Conservation (phyloP, 2,329 filamentous ascomycete genomes). For the Cladorrhinum sp. region DNA sequence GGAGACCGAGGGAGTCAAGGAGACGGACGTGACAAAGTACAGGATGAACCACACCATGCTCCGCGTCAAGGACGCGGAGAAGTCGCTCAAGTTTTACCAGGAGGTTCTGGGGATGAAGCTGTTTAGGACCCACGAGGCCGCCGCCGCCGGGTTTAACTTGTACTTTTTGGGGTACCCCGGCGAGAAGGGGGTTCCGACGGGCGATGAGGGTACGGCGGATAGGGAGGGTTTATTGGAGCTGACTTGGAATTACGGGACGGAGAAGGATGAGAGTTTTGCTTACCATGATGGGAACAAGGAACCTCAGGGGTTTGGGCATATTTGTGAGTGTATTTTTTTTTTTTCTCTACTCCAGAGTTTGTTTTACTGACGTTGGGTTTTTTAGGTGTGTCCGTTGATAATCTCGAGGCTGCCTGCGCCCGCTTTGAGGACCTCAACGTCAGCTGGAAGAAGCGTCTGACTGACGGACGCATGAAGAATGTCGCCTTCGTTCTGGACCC, state of each 20-base stretch:
- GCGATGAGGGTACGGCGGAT: slow-evolving; percentile 56
- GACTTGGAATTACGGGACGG: slow-evolving; percentile 80
- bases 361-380: background rate
- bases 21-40: slow-evolving; percentile 74
- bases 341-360: background rate
- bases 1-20: slow-evolving; percentile 66
- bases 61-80: slow-evolving; percentile 78
- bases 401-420: slow-evolving; percentile 81
- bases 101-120: slow-evolving; percentile 87
- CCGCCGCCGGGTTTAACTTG: slow-evolving; percentile 74
- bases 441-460: slow-evolving; percentile 92
- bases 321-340: slow-evolving; percentile 57
- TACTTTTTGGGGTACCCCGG: slow-evolving; percentile 86
- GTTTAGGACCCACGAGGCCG: slow-evolving; percentile 68
- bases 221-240: slow-evolving; percentile 86
- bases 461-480: slow-evolving; percentile 89
- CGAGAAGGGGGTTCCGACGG: slow-evolving; percentile 50
- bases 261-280: slow-evolving; percentile 77
- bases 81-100: slow-evolving; percentile 75
- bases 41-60: slow-evolving; percentile 92
- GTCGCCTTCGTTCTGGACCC: slow-evolving; percentile 89
- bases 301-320: slow-evolving; percentile 92
- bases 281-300: slow-evolving; percentile 93
- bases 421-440: slow-evolving; percentile 80
- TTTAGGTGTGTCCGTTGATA: slow-evolving; percentile 76